Evolutionary conservation across 2,329 filamentous ascomycete genomes (phyloP).

Genomic region (Penicillium sp.): DNA sequence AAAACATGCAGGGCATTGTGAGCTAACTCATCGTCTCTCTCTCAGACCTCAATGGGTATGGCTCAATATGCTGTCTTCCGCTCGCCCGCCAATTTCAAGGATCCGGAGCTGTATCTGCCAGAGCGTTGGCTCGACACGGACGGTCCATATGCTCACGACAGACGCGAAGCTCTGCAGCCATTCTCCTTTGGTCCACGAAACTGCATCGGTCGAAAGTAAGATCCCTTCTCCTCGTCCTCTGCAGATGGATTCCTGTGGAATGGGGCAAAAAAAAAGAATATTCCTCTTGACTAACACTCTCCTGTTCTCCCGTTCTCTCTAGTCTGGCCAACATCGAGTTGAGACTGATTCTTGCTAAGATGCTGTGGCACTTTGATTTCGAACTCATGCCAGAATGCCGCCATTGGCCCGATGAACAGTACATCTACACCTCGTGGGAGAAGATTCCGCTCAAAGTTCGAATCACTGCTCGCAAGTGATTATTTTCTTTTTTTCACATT

Average conservation of each 20-base stretch:
- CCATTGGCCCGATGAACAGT: constrained; percentile 3
- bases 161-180: constrained; percentile 1
- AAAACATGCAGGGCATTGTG: background rate
- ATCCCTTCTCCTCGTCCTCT: background rate
- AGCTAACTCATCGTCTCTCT: too few relatives aligned
- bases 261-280: too few relatives aligned
- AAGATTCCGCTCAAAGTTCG: constrained; percentile 4
- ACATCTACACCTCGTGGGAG: constrained; percentile 5
- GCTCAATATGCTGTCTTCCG: constrained; percentile 3
- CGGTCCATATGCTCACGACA: constrained; percentile 1
- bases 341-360: constrained; percentile 5
- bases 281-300: background rate
- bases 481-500: too few relatives aligned
- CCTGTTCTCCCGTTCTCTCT: background rate
- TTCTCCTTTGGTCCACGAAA: constrained; percentile 6
- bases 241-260: background rate
- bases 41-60: constrained; percentile 6
- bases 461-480: constrained; percentile 1
- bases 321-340: constrained; percentile 6
- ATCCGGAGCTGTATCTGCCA: constrained; percentile 2
- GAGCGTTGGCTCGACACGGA: constrained; percentile 5
- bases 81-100: constrained; percentile 5
- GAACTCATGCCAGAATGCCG: constrained; percentile 2
- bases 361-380: constrained; percentile 3
- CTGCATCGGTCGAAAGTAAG: constrained; percentile 4